phyloP scores from a whole-genome alignment of 2,329 filamentous ascomycete genomes.

The Trichophyton rubrum region DNA sequence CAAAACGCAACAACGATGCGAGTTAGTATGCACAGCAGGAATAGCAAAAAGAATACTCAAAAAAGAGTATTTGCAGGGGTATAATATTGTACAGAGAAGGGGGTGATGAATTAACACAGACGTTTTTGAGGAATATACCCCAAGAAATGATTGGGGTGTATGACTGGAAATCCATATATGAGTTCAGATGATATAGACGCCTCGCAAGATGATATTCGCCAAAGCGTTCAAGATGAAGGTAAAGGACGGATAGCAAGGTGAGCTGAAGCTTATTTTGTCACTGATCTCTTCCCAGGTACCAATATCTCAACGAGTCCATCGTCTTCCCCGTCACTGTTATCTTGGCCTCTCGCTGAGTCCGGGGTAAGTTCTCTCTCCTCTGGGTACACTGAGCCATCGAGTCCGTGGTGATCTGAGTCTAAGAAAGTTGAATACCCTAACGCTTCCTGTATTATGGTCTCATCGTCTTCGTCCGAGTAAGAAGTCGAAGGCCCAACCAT shows the following conservation, averaged over 20 bases:
- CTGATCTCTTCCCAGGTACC: constrained; percentile 29
- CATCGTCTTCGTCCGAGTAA: constrained; percentile 41
- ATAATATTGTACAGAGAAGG: constrained; percentile 3
- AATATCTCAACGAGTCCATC: constrained; percentile 36
- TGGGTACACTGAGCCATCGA: constrained; percentile 11
- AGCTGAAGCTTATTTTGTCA: neutral
- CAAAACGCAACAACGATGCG: neutral
- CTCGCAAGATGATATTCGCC: neutral
- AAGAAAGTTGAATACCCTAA: constrained; percentile 59
- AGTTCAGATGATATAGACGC: neutral
- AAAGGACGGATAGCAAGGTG: neutral
- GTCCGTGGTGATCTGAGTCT: constrained; percentile 17
- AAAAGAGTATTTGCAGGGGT: neutral
- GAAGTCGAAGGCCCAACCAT: constrained; percentile 35
- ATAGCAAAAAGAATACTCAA: neutral
- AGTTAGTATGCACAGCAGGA: neutral
- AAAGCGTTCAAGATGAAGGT: neutral
- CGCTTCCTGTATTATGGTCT: constrained; percentile 47
- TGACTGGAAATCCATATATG: constrained; percentile 1
- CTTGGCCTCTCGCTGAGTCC: constrained; percentile 26
- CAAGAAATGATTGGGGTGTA: neutral
- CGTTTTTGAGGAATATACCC: neutral
- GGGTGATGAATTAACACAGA: neutral
- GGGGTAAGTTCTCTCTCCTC: constrained; percentile 16
- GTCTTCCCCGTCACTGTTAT: constrained; percentile 32